A percentile compares a stretch with the other conserved stretches of the same genome.
phyloP scores from a whole-genome alignment of 192 early-diverging fungal species.

The Mortierella alpina region DNA sequence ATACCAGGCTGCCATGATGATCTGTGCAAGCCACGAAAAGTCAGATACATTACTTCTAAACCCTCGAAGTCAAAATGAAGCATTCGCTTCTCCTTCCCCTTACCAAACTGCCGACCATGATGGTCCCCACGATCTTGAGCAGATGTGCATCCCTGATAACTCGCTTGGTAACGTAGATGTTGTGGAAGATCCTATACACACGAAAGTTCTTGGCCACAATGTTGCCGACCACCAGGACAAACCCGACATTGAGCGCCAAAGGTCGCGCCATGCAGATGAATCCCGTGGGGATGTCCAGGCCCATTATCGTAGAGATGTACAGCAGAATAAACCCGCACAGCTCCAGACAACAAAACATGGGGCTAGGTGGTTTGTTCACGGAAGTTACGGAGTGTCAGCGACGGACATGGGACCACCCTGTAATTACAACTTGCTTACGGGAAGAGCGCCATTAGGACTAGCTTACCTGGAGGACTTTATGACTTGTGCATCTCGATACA shows the following conservation, averaged over 20 bases:
- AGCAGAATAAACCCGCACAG: constrained; percentile 60
- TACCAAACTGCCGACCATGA: constrained; percentile 56
- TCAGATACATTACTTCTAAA: too few relatives aligned
- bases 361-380: constrained; percentile 28
- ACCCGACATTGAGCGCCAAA: constrained; percentile 54
- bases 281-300: constrained; percentile 55
- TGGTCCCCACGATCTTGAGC: constrained; percentile 53
- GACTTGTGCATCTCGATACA: constrained; percentile 47
- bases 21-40: constrained; percentile 8
- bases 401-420: too few relatives aligned
- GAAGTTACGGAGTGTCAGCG: neutral
- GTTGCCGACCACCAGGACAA: constrained; percentile 56
- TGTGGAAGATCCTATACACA: constrained; percentile 66
- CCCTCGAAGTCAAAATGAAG: too few relatives aligned
- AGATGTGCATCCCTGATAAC: constrained; percentile 60
- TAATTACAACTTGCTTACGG: neutral
- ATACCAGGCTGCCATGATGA: constrained; percentile 31
- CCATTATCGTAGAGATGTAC: constrained; percentile 50
- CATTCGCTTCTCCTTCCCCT: neutral
- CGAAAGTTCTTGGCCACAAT: constrained; percentile 67
- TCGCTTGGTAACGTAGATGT: constrained; percentile 60
- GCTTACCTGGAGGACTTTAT: constrained; percentile 56
- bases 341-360: constrained; percentile 64
- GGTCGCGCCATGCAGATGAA: constrained; percentile 52
- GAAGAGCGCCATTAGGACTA: neutral